These are phyloP conservation scores for Jamesozyma rosinii DNA, from an alignment of 805 yeast genomes.

Conservation along the genomic window DNA sequence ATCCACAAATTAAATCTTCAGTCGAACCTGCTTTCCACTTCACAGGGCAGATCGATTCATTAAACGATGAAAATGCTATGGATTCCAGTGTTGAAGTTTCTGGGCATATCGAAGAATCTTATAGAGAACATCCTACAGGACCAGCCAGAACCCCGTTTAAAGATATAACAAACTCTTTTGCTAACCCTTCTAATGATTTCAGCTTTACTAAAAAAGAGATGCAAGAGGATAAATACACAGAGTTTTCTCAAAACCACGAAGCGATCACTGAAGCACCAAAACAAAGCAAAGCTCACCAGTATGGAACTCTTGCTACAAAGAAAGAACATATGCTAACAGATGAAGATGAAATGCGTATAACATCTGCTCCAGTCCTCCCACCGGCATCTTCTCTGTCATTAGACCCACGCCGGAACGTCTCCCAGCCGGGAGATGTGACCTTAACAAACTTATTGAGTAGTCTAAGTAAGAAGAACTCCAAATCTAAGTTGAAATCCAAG, in stretches of 20 bases:
- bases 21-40: slow-evolving; percentile 4
- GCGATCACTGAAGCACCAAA: background rate
- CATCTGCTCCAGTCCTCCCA: slow-evolving; percentile 11
- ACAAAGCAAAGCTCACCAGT: background rate
- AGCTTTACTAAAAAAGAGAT: background rate
- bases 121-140: background rate
- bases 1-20: background rate
- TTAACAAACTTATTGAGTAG: slow-evolving; percentile 5
- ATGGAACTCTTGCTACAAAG: background rate
- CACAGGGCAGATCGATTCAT: background rate
- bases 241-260: background rate
- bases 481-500: background rate
- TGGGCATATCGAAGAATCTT: background rate
- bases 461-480: background rate
- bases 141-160: slow-evolving; percentile 3
- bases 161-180: slow-evolving; percentile 7
- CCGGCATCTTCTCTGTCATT: slow-evolving; percentile 10
- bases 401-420: slow-evolving; percentile 27
- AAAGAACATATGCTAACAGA: background rate
- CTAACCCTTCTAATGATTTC: slow-evolving; percentile 1
- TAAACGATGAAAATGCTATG: background rate
- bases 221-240: background rate
- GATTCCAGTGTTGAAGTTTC: background rate
- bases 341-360: slow-evolving; percentile 3
- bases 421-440: slow-evolving; percentile 20